Evolutionary conservation across 164 flowering plant genomes (phyloP).

Genomic region (Cinnamomum micranthum): DNA sequence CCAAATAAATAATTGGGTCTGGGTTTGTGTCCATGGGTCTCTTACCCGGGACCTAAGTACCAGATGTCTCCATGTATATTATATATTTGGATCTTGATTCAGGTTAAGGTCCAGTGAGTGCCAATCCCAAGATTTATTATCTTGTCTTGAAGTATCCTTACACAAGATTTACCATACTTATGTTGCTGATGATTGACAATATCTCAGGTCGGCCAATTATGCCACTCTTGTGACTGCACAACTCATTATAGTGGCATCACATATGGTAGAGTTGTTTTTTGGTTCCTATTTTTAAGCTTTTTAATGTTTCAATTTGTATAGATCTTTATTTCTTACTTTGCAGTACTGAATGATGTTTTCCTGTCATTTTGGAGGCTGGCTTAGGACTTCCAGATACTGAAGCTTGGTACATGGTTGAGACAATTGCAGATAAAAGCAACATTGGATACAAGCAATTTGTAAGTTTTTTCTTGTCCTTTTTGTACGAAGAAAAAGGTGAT

Average conservation of each 20-base stretch:
- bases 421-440: conserved; percentile 84
- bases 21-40: too few relatives aligned
- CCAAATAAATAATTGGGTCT: too few relatives aligned
- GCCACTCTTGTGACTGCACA: conserved; percentile 72
- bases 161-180: not conserved
- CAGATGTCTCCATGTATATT: too few relatives aligned
- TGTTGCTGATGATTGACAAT: conserved; percentile 8
- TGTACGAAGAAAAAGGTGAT: not conserved
- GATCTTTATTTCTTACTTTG: conserved; percentile 2
- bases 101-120: too few relatives aligned
- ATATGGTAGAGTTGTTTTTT: conserved; percentile 57
- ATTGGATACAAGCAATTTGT: conserved; percentile 80
- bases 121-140: too few relatives aligned
- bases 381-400: conserved; percentile 88
- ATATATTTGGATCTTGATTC: too few relatives aligned
- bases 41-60: too few relatives aligned
- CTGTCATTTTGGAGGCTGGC: conserved; percentile 63
- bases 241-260: conserved; percentile 76
- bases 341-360: conserved; percentile 12
- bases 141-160: not conserved
- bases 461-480: conserved; percentile 26
- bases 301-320: not conserved
- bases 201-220: conserved; percentile 69
- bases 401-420: conserved; percentile 93
- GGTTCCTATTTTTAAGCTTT: not conserved